These are phyloP conservation scores for Sphaerostilbella broomeana DNA, from an alignment of 2,329 filamentous ascomycete species.

Conservation along the genomic window DNA sequence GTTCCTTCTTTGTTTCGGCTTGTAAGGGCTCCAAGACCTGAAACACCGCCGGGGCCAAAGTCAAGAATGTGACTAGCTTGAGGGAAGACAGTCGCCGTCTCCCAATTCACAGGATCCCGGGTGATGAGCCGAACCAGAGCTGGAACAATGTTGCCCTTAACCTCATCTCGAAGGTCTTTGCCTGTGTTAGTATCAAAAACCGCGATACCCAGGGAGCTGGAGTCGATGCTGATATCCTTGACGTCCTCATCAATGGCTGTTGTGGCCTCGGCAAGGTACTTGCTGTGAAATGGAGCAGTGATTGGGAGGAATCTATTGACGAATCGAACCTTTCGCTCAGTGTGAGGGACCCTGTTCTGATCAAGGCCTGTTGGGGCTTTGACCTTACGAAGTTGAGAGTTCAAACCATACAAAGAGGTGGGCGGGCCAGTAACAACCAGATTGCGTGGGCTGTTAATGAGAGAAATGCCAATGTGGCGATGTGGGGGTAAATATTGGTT, in stretches of 20 bases:
- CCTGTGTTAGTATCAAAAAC: slow-evolving; percentile 89
- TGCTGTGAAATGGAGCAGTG: slow-evolving; percentile 96
- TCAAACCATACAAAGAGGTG: slow-evolving; percentile 92
- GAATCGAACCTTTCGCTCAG: slow-evolving; percentile 92
- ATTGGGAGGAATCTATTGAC: slow-evolving; percentile 96
- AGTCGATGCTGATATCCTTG: slow-evolving; percentile 70
- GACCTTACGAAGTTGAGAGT: slow-evolving; percentile 89
- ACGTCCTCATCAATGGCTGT: slow-evolving; percentile 81
- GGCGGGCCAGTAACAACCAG: slow-evolving; percentile 95
- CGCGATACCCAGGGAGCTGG: slow-evolving; percentile 68
- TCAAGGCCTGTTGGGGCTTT: slow-evolving; percentile 97
- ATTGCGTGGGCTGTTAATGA: slow-evolving; percentile 95
- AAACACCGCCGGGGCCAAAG: slow-evolving; percentile 95
- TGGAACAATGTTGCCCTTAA: slow-evolving; percentile 75
- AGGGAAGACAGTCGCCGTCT: slow-evolving; percentile 86
- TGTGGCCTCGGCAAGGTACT: slow-evolving; percentile 78
- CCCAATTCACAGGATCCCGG: slow-evolving; percentile 90
- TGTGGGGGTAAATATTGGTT: slow-evolving; percentile 93
- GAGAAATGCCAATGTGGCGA: slow-evolving; percentile 87
- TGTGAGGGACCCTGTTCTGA: slow-evolving; percentile 89
- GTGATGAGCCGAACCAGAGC: slow-evolving; percentile 88
- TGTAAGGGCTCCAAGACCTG: slow-evolving; percentile 88
- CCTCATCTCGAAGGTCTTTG: slow-evolving; percentile 67
- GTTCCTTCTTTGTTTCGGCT: slow-evolving; percentile 99
- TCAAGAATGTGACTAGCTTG: slow-evolving; percentile 90